Conservation (phyloP, 805 yeast genomes). For the Nakazawaea ishiwadae region DNA sequence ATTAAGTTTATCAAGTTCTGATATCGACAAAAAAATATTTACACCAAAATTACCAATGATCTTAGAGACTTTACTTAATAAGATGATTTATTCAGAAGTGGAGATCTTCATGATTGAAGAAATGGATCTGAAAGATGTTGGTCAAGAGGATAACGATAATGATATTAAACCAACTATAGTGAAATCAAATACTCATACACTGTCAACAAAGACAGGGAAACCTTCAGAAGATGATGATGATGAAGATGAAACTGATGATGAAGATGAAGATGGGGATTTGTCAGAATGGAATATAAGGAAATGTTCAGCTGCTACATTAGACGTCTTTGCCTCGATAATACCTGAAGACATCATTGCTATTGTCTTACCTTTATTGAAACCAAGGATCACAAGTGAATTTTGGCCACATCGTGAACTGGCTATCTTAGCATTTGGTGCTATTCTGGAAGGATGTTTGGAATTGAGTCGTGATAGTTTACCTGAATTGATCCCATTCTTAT, state of each 20-base stretch:
- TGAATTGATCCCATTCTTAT: conserved; percentile 75
- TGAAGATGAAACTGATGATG: conserved; percentile 72
- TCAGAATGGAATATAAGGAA: conserved; percentile 89
- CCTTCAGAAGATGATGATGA: conserved; percentile 46
- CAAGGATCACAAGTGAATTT: conserved; percentile 57
- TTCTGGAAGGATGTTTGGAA: conserved; percentile 83
- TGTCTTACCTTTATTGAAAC: conserved; percentile 72
- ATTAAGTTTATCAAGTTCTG: conserved; percentile 64
- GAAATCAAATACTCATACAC: conserved; percentile 41
- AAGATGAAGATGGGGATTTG: conserved; percentile 60
- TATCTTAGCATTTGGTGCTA: conserved; percentile 91
- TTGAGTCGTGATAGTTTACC: conserved; percentile 71
- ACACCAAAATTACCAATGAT: conserved; percentile 55
- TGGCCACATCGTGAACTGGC: conserved; percentile 96
- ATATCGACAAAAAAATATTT: conserved; percentile 51
- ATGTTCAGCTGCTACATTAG: conserved; percentile 92
- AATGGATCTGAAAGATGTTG: conserved; percentile 72
- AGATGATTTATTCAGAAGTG: conserved; percentile 86
- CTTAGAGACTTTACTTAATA: conserved; percentile 70
- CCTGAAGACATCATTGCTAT: conserved; percentile 65
- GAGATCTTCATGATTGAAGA: conserved; percentile 62
- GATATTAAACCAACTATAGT: conserved; percentile 84
- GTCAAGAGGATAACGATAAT: conserved; percentile 76
- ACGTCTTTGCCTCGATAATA: conserved; percentile 62
- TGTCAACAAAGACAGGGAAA: conserved; percentile 18